Percentiles rank a stretch among this genome's conserved stretches.
These are phyloP conservation scores for Pestalotiopsis sp. DNA, from an alignment of 2,329 filamentous ascomycete genomes.

Conservation along the genomic window DNA sequence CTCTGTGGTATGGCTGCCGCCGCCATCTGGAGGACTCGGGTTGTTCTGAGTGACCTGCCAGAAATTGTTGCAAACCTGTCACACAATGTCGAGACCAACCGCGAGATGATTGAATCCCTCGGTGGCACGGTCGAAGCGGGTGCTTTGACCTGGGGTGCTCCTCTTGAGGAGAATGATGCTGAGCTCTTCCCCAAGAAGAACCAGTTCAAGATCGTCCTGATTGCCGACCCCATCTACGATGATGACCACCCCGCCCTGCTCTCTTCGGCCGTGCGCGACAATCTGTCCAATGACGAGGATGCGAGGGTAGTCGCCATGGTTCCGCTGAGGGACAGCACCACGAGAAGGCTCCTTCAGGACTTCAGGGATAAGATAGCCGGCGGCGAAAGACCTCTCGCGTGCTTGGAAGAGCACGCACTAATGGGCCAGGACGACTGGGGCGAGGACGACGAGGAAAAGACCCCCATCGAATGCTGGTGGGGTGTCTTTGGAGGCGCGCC, in stretches of 20 bases:
- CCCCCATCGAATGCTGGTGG: conserved; percentile 66
- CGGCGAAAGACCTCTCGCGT: conserved; percentile 46
- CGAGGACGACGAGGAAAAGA: conserved; percentile 49
- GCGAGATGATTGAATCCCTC: conserved; percentile 48
- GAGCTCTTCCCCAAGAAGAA: conserved; percentile 43
- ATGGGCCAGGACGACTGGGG: conserved; percentile 75
- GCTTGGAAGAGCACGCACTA: conserved; percentile 62
- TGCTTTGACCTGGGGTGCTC: conserved; percentile 72
- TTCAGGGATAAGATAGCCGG: conserved; percentile 63
- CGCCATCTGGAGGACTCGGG: conserved; percentile 63
- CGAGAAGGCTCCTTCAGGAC: conserved; percentile 58
- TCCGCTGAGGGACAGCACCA: conserved; percentile 72
- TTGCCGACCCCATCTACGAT: conserved; percentile 86
- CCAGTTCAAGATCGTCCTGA: conserved; percentile 70
- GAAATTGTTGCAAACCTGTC: conserved; percentile 79
- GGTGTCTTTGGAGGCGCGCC: conserved; percentile 51
- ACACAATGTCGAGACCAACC: conserved; percentile 71
- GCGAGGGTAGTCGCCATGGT: conserved; percentile 78
- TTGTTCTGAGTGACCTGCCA: conserved; percentile 80
- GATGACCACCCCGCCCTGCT: conserved; percentile 77
- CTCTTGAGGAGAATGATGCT: conserved; percentile 38
- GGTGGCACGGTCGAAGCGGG: conserved; percentile 62
- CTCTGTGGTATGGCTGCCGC: conserved; percentile 87
- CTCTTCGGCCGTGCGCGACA: conserved; percentile 66
- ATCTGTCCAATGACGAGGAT: conserved; percentile 57